Evolutionary conservation across 331 rosid species (phyloP).

Genomic region (Ulmus americana): DNA sequence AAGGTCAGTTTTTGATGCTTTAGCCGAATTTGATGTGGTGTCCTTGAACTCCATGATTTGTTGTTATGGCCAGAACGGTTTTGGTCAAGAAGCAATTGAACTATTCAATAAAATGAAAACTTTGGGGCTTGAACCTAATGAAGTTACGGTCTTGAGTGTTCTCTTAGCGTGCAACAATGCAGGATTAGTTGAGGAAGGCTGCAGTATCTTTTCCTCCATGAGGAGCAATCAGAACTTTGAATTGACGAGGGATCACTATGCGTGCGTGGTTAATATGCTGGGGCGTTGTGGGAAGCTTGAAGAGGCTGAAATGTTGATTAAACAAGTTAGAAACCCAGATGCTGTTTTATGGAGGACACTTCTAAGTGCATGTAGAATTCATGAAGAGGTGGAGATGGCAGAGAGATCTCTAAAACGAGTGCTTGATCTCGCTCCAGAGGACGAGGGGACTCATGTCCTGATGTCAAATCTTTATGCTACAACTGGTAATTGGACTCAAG

Average conservation of each 20-base stretch:
- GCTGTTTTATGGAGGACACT: conserved; percentile 63
- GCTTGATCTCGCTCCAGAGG: conserved; percentile 43
- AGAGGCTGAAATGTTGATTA: conserved; percentile 50
- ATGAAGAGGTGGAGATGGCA: conserved; percentile 56
- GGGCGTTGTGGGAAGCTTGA: conserved; percentile 55
- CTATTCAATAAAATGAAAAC: conserved; percentile 36
- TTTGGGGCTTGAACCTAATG: conserved; percentile 42
- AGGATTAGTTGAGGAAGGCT: conserved; percentile 61
- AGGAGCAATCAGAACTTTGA: conserved; percentile 31
- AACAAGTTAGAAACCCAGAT: conserved; percentile 50
- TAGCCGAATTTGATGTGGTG: conserved; percentile 45
- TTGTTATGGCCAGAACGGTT: conserved; percentile 56
- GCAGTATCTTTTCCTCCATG: conserved; percentile 41
- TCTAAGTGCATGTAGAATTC: conserved; percentile 47
- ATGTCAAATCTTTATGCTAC: conserved; percentile 62
- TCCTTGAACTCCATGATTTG: conserved; percentile 59
- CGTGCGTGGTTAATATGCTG: conserved; percentile 56
- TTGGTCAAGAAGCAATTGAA: conserved; percentile 51
- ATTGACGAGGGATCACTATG: conserved; percentile 49
- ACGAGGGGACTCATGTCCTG: conserved; percentile 53
- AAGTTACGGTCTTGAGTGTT: conserved; percentile 49
- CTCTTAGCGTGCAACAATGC: conserved; percentile 68
- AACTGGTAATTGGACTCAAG: conserved; percentile 59
- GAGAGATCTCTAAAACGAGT: conserved; percentile 42
- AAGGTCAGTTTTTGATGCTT: conserved; percentile 50